These are phyloP conservation scores for Histomonas meleagridis DNA, from an alignment of 208 protist genomes.

Conservation along the genomic window DNA sequence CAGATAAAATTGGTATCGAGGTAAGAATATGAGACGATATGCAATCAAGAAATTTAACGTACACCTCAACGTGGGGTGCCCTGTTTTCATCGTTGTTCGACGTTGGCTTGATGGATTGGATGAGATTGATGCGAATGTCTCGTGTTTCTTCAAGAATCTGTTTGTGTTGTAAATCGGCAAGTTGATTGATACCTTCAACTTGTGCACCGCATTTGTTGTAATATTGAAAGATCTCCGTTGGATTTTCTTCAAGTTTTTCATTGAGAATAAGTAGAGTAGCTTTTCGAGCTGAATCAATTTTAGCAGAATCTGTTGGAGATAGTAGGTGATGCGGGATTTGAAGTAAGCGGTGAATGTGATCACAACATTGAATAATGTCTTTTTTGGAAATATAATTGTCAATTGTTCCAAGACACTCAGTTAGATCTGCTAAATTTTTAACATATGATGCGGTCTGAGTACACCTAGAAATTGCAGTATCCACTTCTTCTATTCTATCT, in stretches of 20 bases:
- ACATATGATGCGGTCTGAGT: not conserved
- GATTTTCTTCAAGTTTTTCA: not conserved
- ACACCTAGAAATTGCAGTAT: conserved; percentile 2
- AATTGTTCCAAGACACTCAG: not conserved
- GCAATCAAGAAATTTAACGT: not conserved
- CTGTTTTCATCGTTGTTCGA: not conserved
- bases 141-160: not conserved
- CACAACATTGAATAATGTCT: not conserved
- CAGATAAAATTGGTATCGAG: not conserved
- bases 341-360: not conserved
- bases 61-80: not conserved
- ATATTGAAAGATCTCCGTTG: not conserved
- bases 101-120: not conserved
- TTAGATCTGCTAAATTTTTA: not conserved
- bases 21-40: not conserved
- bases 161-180: not conserved
- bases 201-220: not conserved
- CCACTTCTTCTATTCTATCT: not conserved
- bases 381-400: not conserved
- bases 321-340: not conserved
- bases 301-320: not conserved
- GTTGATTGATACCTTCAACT: not conserved
- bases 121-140: not conserved
- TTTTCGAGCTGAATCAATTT: not conserved
- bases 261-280: not conserved